Evolutionary conservation across 1,139 yeast species (phyloP), one percentile per base, ranked within the genome.

Genomic region (Yamadazyma sp.): DNA sequence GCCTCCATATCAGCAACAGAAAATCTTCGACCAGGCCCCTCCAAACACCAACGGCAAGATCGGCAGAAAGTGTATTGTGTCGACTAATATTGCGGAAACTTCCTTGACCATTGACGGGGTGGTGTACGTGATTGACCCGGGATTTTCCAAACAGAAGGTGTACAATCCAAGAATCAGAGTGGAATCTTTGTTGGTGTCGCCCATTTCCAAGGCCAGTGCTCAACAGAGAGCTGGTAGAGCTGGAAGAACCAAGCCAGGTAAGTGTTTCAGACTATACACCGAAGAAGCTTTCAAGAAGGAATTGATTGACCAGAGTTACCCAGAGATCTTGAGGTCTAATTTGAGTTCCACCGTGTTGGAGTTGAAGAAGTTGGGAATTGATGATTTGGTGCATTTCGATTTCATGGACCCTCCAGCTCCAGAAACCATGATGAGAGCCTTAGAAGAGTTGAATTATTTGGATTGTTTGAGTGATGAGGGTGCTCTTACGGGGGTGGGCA

Each of bases 341-440:
- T 74, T 92, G 55, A 85, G 97, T 14, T 85, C 90, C 29, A 92
- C 97, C 0, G 97, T 92, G 21, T 69, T 92, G 45, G 96, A 92
- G 61, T 73, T 92, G 61, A 92, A 92, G 62, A 92, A 92, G 63
- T 75, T 92, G 44, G 97, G 97, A 15, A 78, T 92, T 49, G 96
- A 92, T 57, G 98, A 92, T 63, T 77, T 92, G 57, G 98, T 92
- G 23, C 97, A 92, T 63, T 92, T 92, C 58, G 98, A 92, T 61
- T 92, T 92, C 56, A 92, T 92, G 96, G 98, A 92, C 57, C 97
- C 98, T 7, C 98, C 98, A n/a, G 97, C 98, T 1, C 97, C 97
- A 4, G 98, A 92, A 63, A 92, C 98, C 7, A 92, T 92, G 98
- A 90, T 92, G 97, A 78, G 97, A 60, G 97, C 98, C 0, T 70